Evolutionary conservation across 2,329 filamentous ascomycete genomes (phyloP), one percentile per base, ranked within the genome.

Genomic region (Epichloe baconii): DNA sequence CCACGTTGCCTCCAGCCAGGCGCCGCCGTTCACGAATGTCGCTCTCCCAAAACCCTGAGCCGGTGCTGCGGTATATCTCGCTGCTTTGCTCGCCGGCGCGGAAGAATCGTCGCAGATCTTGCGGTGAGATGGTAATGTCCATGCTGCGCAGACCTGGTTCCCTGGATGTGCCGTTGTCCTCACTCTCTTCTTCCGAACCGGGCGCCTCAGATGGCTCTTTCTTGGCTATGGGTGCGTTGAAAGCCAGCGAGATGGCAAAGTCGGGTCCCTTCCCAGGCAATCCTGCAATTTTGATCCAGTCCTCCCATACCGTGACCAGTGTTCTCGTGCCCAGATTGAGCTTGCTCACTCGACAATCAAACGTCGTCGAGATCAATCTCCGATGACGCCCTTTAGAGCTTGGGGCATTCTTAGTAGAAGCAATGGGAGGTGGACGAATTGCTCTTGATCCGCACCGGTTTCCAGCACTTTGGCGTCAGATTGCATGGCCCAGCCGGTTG

Each of bases 361-460:
- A 80, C 0, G 71, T 72, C 42, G 63, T 69, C 3, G 71, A 67
- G 11, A 82, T 63, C 80, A 82, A 21, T 73, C 69, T n/a, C 68
- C 54, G 0, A 81, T 56, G 19, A 75, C 64, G 2, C 64, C 53
- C 56, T 77, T 78, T 1, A 81, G 64, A 2, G 75, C 63, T 4
- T 71, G 64, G 0, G 78, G 78, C 75, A 80, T 79, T 23, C 77
- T 71, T 34, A 79, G 61, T 1, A 82, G 64, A 2, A 81, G 65
- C 0, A 81, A 64, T 0, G 78, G 77, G 0, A 80, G 66, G 34
- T 68, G 61, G 3, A 76, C 36, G 49, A 80, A 80, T 1, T 61
- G 58, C 3, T 44, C 47, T 2, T 57, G 23, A 19, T 62, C 57
- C 10, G 41, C 31, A 11, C 43, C 17, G 35, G 31, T 17, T 10